Conservation (phyloP, 176 grass and related monocot species). For the Triticum turgidum region DNA sequence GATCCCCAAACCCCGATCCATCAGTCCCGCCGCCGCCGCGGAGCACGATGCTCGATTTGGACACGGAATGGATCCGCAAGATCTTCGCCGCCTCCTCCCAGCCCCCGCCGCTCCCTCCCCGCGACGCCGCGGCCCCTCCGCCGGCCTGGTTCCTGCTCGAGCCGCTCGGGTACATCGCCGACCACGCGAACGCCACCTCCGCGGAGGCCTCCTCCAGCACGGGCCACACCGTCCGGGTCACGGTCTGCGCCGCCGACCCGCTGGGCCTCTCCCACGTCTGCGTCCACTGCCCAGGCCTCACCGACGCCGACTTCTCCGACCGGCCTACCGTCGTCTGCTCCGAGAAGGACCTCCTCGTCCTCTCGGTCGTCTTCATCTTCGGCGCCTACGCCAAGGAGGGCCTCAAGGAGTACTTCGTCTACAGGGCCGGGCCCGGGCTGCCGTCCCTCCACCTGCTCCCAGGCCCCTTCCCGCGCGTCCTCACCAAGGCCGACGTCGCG, state of each 20-base stretch:
- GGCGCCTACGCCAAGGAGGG: background rate
- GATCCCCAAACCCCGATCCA: background rate
- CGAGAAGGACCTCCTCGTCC: background rate
- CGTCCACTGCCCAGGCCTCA: slow-evolving; percentile 5
- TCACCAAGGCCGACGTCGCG: background rate
- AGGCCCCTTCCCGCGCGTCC: too few relatives aligned
- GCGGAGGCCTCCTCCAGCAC: background rate
- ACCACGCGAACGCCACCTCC: slow-evolving; percentile 5
- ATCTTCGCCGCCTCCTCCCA: background rate
- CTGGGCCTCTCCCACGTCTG: slow-evolving; percentile 5
- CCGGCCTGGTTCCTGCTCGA: background rate
- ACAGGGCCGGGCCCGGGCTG: background rate
- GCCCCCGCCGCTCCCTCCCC: background rate
- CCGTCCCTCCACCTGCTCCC: background rate
- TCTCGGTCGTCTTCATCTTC: background rate
- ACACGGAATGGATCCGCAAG: background rate
- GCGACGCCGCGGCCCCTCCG: background rate
- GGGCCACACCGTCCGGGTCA: background rate
- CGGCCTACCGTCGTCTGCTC: background rate
- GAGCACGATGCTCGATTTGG: background rate
- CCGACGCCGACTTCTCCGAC: background rate
- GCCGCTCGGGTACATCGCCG: background rate
- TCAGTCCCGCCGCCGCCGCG: background rate
- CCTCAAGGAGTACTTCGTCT: slow-evolving; percentile 16
- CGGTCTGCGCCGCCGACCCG: background rate